Evolutionary conservation across 2,329 filamentous ascomycete genomes (phyloP), one percentile per base, ranked within the genome.

Genomic region (Cadophora luteo-olivacea): DNA sequence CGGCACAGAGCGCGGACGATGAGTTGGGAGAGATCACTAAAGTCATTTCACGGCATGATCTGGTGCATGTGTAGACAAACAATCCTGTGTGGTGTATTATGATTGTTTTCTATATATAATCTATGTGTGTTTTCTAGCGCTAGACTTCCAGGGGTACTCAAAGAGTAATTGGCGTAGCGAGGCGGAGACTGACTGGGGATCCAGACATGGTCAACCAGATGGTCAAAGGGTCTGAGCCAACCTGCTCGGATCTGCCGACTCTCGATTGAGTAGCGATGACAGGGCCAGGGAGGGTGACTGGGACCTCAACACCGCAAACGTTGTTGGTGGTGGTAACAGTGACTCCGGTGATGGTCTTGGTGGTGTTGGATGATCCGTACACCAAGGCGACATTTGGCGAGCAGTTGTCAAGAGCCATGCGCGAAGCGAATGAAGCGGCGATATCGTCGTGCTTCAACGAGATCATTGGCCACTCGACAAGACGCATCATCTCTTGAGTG

Each of bases 371-470:
- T 11, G 64, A 55, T 45, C 73, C 68, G 14, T 72, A 48, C 25
- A 62, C 52, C 62, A 70, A 72, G 2, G 51, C 67, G 60, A 74
- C 45, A 16, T 68, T 69, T 32, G 77, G 75, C 12, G 64, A 67
- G 49, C 68, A 70, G 5, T 36, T 29, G 65, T 77, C 68, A 22
- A 70, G 69, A 4, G 68, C 65, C 73, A 57, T 83, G 64, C 87
- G 84, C 66, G 84, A 81, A 55, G 83, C 74, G 78, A 89, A 90
- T 73, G 69, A 72, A 14, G 19, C n/a, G 12, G 83, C 85, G 72
- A 85, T 79, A 73, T 88, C 84, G 69, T 87, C 83, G 66, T 88
- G 87, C 69, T 85, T 88, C 67, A 85, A 77, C 1, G 84, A 84
- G 32, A 84, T 78, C 36, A 89, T 73, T 1, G 86, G 85, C 86